Evolutionary conservation across 345 rosid genomes (phyloP), one percentile per base, ranked within the genome.

Genomic region (Theobroma cacao): DNA sequence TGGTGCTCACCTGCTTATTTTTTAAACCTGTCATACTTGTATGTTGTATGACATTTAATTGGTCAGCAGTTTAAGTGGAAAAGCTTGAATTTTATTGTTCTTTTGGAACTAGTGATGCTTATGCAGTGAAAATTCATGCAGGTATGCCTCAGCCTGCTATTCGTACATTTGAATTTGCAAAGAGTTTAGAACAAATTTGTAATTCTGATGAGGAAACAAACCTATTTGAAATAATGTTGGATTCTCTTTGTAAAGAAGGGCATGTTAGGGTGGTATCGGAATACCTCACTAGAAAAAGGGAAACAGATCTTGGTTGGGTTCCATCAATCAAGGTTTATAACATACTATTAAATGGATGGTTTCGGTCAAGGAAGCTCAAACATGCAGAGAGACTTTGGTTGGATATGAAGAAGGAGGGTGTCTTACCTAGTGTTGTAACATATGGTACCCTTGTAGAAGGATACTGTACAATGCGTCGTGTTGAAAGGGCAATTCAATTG

Each of bases 401-500:
- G 41, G 86, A 90, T 63, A 92, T 94, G 96, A 87, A 81, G 77
- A 78, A 75, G 73, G 87, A 80, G 77, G 82, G 85, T 60, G 88
- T 92, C 81, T 84, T 41, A 38, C 94, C 92, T 7, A 88, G 67
- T 38, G 86, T 92, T 79, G 93, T 92, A 52, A 91, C 97, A 11
- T 91, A 90, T 71, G 98, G 97, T 56, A 90, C 95, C 20, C 87
- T 96, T 78, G 84, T 94, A 4, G 97, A 91, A 85, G 99, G 99
- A 56, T 92, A 89, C 50, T 94, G 95, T 64, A 70, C 87, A 75
- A 88, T 89, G 95, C 87, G 84, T 33, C 89, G 80, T 48, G 91
- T 89, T 45, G 93, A 90, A 85, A 84, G 75, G 66, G 98, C 97
- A 41, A 81, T 88, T 59, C 89, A 86, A 59, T 81, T 94, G 88